Conservation (phyloP, 805 yeast species). For the Yamadazyma scolyti region DNA sequence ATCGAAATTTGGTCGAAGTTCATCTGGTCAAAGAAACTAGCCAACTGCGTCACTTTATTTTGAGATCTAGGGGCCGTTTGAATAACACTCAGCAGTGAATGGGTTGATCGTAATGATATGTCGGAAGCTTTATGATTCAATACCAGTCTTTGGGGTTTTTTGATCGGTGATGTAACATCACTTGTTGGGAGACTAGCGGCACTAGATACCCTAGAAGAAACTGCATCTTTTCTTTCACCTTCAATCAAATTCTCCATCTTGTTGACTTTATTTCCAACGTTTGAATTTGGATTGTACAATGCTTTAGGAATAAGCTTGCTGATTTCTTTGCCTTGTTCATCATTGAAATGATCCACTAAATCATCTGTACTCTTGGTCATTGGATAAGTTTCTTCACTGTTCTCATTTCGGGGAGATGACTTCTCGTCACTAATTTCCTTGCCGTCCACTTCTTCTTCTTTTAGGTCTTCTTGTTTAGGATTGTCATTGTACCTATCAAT, state of each 20-base stretch:
- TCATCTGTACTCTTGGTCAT: neutral
- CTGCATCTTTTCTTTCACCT: conserved; percentile 7
- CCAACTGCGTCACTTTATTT: conserved; percentile 56
- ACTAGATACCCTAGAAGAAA: conserved; percentile 1
- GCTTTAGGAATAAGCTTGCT: conserved; percentile 19
- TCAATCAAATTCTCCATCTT: conserved; percentile 24
- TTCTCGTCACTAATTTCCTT: conserved; percentile 5
- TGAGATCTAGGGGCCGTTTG: neutral
- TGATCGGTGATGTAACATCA: conserved; percentile 1
- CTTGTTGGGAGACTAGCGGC: neutral
- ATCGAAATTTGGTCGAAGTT: conserved; percentile 76
- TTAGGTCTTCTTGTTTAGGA: conserved; percentile 16
- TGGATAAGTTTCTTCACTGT: neutral
- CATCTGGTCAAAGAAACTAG: conserved; percentile 65
- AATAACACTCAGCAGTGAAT: neutral
- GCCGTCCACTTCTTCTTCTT: conserved; percentile 9
- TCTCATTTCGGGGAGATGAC: conserved; percentile 11
- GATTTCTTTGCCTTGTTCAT: conserved; percentile 13
- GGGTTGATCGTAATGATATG: conserved; percentile 9
- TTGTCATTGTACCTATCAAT: conserved; percentile 43
- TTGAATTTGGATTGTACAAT: conserved; percentile 13
- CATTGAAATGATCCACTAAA: conserved; percentile 10
- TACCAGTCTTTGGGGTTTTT: conserved; percentile 4
- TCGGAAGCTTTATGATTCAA: conserved; percentile 13
- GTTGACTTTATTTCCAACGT: conserved; percentile 20